Conservation (phyloP, 768 basidiomycete genomes). For the Dentipellis fragilis region DNA sequence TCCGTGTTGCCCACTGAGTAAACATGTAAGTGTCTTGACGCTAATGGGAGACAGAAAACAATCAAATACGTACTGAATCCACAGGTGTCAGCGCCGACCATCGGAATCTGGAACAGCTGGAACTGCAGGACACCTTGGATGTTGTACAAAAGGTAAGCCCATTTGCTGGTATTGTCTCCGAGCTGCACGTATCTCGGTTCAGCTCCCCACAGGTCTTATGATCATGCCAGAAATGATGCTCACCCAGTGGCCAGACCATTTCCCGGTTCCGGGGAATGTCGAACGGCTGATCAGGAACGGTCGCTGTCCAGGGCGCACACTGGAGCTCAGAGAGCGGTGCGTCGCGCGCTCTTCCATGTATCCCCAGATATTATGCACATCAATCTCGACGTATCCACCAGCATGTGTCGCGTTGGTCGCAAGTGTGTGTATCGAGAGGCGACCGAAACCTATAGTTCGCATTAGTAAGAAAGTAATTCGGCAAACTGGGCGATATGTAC, state of each 20-base stretch:
- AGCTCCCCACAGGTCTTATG: not conserved
- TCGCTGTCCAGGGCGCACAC: conserved; percentile 45
- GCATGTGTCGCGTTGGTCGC: conserved; percentile 67
- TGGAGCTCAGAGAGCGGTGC: conserved; percentile 39
- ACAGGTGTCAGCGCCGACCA: conserved; percentile 75
- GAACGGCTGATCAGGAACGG: conserved; percentile 67
- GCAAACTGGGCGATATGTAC: conserved; percentile 22
- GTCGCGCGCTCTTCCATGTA: conserved; percentile 63
- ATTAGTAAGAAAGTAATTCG: not conserved
- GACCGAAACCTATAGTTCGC: conserved; percentile 32
- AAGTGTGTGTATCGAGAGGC: conserved; percentile 43
- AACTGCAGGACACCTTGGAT: conserved; percentile 76
- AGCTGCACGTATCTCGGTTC: conserved; percentile 28
- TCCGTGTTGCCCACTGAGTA: conserved; percentile 46
- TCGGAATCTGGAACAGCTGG: conserved; percentile 75
- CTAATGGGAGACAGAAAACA: conserved; percentile 7
- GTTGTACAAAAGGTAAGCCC: conserved; percentile 60
- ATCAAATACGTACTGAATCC: conserved; percentile 38
- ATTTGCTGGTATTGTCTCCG: conserved; percentile 70
- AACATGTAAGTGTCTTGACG: conserved; percentile 4
- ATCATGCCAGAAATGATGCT: conserved; percentile 6
- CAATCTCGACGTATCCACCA: conserved; percentile 51
- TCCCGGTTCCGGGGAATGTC: conserved; percentile 59
- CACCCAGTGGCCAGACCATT: conserved; percentile 69
- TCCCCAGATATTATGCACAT: conserved; percentile 65